These are phyloP conservation scores for Coffea eugenioides DNA, from an alignment of 257 asterid genomes.

Conservation along the genomic window DNA sequence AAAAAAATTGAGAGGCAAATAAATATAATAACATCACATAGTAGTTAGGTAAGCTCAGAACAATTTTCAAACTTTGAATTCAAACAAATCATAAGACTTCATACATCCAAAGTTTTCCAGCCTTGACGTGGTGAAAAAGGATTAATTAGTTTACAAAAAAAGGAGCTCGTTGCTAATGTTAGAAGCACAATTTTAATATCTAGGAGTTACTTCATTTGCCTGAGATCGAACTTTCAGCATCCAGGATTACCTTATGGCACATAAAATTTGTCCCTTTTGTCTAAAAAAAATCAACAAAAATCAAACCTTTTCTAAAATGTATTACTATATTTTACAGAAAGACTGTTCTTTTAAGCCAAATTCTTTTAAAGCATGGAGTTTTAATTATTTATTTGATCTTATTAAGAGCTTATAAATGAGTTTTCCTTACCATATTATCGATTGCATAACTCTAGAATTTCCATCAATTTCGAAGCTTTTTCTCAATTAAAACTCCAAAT, in stretches of 20 bases:
- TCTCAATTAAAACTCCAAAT: neutral
- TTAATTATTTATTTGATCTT: neutral
- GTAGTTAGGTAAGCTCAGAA: neutral
- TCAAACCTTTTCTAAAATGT: neutral
- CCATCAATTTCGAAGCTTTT: neutral
- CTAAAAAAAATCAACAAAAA: neutral
- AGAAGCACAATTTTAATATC: neutral
- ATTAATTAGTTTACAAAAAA: too few species aligned
- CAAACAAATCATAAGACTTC: neutral
- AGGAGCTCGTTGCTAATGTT: neutral
- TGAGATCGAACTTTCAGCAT: neutral
- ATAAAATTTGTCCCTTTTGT: neutral
- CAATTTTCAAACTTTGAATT: too few species aligned
- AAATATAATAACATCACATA: too few species aligned
- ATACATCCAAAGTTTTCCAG: neutral
- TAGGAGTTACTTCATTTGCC: neutral
- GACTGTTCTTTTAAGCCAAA: neutral
- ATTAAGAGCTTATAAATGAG: neutral
- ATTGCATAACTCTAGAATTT: neutral
- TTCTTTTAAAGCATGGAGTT: neutral
- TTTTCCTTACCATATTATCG: neutral
- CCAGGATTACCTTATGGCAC: neutral
- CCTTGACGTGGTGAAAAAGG: too few species aligned
- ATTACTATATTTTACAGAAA: neutral
- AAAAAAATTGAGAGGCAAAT: neutral